Evolutionary conservation across 495 filamentous ascomycete genomes (phyloP).

Genomic region (Aspergillus incahuasiensis): DNA sequence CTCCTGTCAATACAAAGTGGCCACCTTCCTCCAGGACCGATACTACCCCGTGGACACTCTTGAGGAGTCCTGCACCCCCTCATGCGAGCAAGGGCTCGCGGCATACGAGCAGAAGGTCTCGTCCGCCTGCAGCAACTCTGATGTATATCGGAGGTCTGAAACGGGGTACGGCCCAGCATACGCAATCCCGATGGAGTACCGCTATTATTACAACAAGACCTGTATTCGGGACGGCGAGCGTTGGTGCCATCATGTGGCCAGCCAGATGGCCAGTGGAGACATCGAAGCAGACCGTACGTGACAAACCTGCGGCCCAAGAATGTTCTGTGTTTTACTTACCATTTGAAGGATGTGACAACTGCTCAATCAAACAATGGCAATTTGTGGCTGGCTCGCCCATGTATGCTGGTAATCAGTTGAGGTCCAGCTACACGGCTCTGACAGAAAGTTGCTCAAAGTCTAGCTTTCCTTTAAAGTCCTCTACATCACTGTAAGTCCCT

Average conservation of each 20-base stretch:
- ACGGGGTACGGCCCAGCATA: not conserved
- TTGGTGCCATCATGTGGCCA: slow-evolving; percentile 1
- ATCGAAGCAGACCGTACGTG: slow-evolving; percentile 1
- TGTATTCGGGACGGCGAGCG: not conserved
- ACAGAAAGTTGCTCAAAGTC: slow-evolving; percentile 1
- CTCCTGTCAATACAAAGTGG: not conserved
- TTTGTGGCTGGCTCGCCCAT: slow-evolving; percentile 7
- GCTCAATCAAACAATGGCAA: slow-evolving; percentile 8
- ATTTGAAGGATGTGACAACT: slow-evolving; percentile 6
- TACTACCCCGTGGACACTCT: too few relatives aligned
- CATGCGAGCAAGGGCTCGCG: not conserved
- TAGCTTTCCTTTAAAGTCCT: not conserved
- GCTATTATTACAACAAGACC: not conserved
- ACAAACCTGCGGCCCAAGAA: too few relatives aligned
- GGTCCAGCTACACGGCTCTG: not conserved
- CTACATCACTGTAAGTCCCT: too few relatives aligned
- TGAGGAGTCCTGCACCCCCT: too few relatives aligned
- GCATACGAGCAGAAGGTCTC: not conserved
- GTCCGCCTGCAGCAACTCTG: too few relatives aligned
- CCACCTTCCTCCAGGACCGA: not conserved
- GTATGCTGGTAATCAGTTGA: slow-evolving; percentile 1
- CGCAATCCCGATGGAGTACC: not conserved
- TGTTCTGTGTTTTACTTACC: too few relatives aligned
- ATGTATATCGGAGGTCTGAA: not conserved
- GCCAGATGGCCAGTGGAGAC: not conserved